A percentile compares a stretch with the other conserved stretches of the same genome.
These are phyloP conservation scores for Conringia planisiliqua DNA, from an alignment of 345 rosid genomes.

Conservation along the genomic window DNA sequence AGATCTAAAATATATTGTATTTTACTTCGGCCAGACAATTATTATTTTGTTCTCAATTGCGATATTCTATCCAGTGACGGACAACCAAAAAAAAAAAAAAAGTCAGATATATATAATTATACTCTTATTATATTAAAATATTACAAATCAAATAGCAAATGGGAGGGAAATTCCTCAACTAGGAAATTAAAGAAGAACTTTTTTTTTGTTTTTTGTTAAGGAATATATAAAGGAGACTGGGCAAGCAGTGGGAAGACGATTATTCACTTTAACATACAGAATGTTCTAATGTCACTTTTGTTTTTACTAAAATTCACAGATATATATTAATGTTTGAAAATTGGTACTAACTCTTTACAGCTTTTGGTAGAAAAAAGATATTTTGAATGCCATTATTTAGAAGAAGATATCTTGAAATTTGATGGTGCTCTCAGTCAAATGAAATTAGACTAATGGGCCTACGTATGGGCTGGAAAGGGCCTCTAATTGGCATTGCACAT, in stretches of 20 bases:
- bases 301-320: not conserved
- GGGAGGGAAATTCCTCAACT: not conserved
- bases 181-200: not conserved
- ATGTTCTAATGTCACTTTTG: not conserved
- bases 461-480: not conserved
- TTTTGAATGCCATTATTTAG: not conserved
- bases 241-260: not conserved
- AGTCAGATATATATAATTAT: not conserved
- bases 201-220: not conserved
- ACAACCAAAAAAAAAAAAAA: not conserved
- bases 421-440: not conserved
- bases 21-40: constrained; percentile 6
- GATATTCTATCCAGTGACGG: not conserved
- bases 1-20: constrained; percentile 3
- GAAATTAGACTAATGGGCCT: not conserved
- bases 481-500: too few relatives aligned
- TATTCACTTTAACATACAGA: not conserved
- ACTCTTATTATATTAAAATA: not conserved
- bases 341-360: not conserved
- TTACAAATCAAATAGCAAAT: not conserved
- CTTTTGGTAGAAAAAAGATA: not conserved
- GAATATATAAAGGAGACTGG: not conserved
- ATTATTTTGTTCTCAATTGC: constrained; percentile 4
- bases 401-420: not conserved
- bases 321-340: not conserved